phyloP scores from a whole-genome alignment of 805 yeast genomes.

The Kodamaea jinghongensis region DNA sequence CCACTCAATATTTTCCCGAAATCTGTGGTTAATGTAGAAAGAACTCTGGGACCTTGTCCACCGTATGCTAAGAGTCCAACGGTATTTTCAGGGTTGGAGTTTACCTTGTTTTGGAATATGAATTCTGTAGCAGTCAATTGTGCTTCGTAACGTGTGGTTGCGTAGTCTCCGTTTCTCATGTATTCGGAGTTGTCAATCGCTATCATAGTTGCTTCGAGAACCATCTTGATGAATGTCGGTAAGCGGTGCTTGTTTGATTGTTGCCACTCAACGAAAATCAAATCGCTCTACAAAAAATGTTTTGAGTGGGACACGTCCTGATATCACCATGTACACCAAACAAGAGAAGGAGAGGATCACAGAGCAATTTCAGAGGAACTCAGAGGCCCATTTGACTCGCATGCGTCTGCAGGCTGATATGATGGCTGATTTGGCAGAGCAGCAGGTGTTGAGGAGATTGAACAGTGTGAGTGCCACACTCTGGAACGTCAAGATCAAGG shows the following conservation, averaged over 20 bases:
- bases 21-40: slow-evolving; percentile 83
- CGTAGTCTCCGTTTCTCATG: slow-evolving; percentile 93
- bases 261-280: background rate
- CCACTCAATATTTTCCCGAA: slow-evolving; percentile 84
- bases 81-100: slow-evolving; percentile 89
- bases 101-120: slow-evolving; percentile 81
- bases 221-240: slow-evolving; percentile 49
- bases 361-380: slow-evolving; percentile 22
- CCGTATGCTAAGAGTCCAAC: slow-evolving; percentile 90
- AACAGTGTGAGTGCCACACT: slow-evolving; percentile 48
- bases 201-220: slow-evolving; percentile 92
- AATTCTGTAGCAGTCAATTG: slow-evolving; percentile 87
- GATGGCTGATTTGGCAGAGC: slow-evolving; percentile 27
- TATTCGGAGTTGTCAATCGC: slow-evolving; percentile 94
- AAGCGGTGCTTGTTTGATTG: background rate
- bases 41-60: slow-evolving; percentile 80
- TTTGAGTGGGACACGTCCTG: slow-evolving; percentile 6
- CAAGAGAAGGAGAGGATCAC: slow-evolving; percentile 39
- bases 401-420: slow-evolving; percentile 26
- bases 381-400: slow-evolving; percentile 17
- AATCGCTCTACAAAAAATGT: background rate
- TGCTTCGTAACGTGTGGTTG: slow-evolving; percentile 85
- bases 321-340: slow-evolving; percentile 19
- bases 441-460: slow-evolving; percentile 39
- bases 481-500: slow-evolving; percentile 47